Base-by-base conservation (phyloP, 1,284 basidiomycete genomes). In the Pterula multifida region DNA sequence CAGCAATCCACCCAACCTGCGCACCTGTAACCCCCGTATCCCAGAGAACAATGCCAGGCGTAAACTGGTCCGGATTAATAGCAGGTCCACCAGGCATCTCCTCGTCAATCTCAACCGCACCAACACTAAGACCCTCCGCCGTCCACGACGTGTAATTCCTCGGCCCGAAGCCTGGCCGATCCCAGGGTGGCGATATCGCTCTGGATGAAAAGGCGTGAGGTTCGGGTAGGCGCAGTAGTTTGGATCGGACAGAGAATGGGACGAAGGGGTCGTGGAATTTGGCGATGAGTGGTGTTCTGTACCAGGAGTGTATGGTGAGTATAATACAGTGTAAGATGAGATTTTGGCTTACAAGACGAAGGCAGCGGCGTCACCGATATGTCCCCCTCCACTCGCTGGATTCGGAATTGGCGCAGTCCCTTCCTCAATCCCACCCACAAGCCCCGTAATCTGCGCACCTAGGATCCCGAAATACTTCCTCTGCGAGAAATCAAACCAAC, bases 121-220 rank as follows among this genome's bases (percentile, higher is more conserved):
- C 62, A 19, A 60, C 56, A 53, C 61, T 64, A 13, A 63, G 48
- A 3, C 62, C 63, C 9, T 48, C 42, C 3, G 47, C 55, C 17
- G 56, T 63, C 59, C 59, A 64, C 9, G 58, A 55, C 1, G 61
- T 61, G 48, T 64, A 64, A 49, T 63, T 63, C 6, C 63, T 55
- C 3, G 63, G 62, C 39, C 39, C 39, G 35, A 53, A 55, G 1
- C 47, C 47, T 0, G 55, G 49, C 26, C 56, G 52, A 23, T 64
- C 63, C 46, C 58, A 64, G 1, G 63, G 63, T 2, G 58, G 63
- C 1, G 62, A 64, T 1, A 60, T 56, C 0, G 61, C 62, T 45
- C 60, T 59, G 9, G 58, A 57, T 15, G 51, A 55, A 32, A 56
- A 57, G 1, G 54, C 23, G 36, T 60, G 59, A 2, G 25, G 35